Conservation (phyloP, 2,329 filamentous ascomycete species). For the Phialophora expanda region DNA sequence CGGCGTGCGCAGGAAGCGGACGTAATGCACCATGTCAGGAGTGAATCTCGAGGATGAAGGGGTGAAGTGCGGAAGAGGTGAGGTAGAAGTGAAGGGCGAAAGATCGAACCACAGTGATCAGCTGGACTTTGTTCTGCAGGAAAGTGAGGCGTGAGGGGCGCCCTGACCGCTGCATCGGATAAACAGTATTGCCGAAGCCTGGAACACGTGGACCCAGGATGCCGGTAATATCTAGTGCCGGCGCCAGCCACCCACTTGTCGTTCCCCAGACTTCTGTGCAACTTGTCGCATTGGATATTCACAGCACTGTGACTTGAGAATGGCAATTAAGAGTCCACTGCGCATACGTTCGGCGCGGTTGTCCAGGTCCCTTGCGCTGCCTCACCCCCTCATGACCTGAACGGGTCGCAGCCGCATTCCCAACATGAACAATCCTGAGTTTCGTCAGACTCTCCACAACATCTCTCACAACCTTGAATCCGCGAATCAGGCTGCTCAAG, state of each 20-base stretch:
- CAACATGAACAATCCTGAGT: slow-evolving; percentile 45
- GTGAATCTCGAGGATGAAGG: slow-evolving; percentile 14
- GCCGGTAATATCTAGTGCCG: not conserved
- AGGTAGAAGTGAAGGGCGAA: slow-evolving; percentile 4
- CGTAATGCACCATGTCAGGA: slow-evolving; percentile 61
- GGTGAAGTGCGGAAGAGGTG: not conserved
- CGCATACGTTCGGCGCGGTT: slow-evolving; percentile 27
- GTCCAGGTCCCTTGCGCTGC: not conserved
- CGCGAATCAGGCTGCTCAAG: slow-evolving; percentile 89
- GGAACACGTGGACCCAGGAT: not conserved
- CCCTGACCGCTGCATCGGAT: not conserved
- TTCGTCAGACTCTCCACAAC: slow-evolving; percentile 92
- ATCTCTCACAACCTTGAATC: slow-evolving; percentile 88
- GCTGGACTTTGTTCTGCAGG: slow-evolving; percentile 16
- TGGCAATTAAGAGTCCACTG: slow-evolving; percentile 28
- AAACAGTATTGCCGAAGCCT: slow-evolving; percentile 10
- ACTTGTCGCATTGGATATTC: slow-evolving; percentile 3
- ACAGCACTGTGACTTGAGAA: slow-evolving; percentile 21
- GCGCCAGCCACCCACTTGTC: slow-evolving; percentile 4
- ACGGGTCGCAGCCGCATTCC: not conserved
- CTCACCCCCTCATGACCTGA: slow-evolving; percentile 14
- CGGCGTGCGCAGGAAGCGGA: slow-evolving; percentile 72
- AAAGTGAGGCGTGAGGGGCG: slow-evolving; percentile 20
- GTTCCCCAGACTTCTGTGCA: slow-evolving; percentile 13
- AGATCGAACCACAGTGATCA: slow-evolving; percentile 7